Conservation (phyloP, 495 filamentous ascomycete genomes). For the Neurospora sp. region DNA sequence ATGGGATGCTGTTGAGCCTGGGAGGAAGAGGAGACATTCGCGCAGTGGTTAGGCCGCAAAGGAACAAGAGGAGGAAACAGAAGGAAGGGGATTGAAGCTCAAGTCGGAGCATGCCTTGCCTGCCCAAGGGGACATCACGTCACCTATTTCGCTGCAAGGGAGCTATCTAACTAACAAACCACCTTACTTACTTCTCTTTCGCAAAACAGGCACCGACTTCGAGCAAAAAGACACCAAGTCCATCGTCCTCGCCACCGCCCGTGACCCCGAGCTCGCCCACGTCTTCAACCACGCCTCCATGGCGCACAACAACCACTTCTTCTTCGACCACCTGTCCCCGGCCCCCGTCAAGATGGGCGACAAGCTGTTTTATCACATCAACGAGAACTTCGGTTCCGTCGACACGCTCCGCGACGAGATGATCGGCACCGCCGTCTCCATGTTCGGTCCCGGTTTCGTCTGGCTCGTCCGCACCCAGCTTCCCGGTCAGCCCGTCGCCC, state of each 20-base stretch:
- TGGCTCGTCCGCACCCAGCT: constrained; percentile 64
- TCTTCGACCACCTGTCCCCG: constrained; percentile 58
- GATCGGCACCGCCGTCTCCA: constrained; percentile 68
- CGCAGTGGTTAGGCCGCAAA: neutral
- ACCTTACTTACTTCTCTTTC: constrained; percentile 1
- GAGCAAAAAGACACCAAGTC: constrained; percentile 48
- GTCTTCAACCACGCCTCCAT: constrained; percentile 94
- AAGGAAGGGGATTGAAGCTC: neutral
- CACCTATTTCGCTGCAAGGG: neutral
- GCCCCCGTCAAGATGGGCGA: constrained; percentile 24
- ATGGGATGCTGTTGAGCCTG: neutral
- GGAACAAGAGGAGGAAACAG: neutral
- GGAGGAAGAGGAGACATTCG: neutral
- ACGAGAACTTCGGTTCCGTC: constrained; percentile 63
- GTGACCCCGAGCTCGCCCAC: constrained; percentile 62
- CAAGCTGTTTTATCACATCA: constrained; percentile 31
- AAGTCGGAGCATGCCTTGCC: neutral
- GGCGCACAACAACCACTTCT: constrained; percentile 94
- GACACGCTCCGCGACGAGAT: constrained; percentile 72
- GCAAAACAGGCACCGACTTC: constrained; percentile 43
- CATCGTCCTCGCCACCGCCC: constrained; percentile 66
- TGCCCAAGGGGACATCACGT: neutral
- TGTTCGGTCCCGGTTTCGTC: constrained; percentile 96
- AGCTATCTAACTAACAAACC: neutral
- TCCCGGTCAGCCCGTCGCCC: constrained; percentile 22